Evolutionary conservation across 2,329 filamentous ascomycete genomes (phyloP).

Genomic region (Rutstroemia sp.): DNA sequence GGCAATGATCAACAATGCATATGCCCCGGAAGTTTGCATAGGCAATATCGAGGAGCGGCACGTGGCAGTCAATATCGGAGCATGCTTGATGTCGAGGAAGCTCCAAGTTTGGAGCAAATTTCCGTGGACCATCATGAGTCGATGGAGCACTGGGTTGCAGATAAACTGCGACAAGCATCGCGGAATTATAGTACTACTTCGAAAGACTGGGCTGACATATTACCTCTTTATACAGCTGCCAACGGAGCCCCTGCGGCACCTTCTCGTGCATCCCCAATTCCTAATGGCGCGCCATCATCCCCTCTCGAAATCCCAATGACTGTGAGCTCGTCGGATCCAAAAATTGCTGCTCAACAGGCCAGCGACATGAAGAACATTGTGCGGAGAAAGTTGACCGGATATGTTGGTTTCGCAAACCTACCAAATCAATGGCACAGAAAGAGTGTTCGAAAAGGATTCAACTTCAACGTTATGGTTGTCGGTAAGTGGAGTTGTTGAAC

Average conservation of each 20-base stretch:
- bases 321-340: slow-evolving; percentile 30
- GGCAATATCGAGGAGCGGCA: slow-evolving; percentile 19
- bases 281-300: slow-evolving; percentile 26
- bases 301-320: slow-evolving; percentile 27
- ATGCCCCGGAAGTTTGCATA: slow-evolving; percentile 23
- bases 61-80: slow-evolving; percentile 38
- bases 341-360: slow-evolving; percentile 31
- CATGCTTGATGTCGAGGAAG: slow-evolving; percentile 46
- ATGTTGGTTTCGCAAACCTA: slow-evolving; percentile 96
- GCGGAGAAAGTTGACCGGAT: slow-evolving; percentile 94
- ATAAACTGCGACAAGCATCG: slow-evolving; percentile 20
- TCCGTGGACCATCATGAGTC: slow-evolving; percentile 18
- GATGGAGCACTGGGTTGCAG: slow-evolving; percentile 24
- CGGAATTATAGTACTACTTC: slow-evolving; percentile 21
- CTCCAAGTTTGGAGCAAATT: slow-evolving; percentile 32
- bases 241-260: slow-evolving; percentile 27
- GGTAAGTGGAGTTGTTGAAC: slow-evolving; percentile 53
- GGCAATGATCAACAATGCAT: slow-evolving; percentile 1
- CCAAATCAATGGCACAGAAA: slow-evolving; percentile 99
- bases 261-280: slow-evolving; percentile 23
- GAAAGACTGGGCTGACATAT: slow-evolving; percentile 29
- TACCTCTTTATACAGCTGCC: slow-evolving; percentile 30
- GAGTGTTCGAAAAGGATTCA: slow-evolving; percentile 99
- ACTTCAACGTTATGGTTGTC: slow-evolving; percentile 99
- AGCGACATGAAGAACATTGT: slow-evolving; percentile 68